Percentiles rank a stretch among this genome's conserved stretches.
These are phyloP conservation scores for Blastobotrys americana DNA, from an alignment of 805 yeast genomes.

Conservation along the genomic window DNA sequence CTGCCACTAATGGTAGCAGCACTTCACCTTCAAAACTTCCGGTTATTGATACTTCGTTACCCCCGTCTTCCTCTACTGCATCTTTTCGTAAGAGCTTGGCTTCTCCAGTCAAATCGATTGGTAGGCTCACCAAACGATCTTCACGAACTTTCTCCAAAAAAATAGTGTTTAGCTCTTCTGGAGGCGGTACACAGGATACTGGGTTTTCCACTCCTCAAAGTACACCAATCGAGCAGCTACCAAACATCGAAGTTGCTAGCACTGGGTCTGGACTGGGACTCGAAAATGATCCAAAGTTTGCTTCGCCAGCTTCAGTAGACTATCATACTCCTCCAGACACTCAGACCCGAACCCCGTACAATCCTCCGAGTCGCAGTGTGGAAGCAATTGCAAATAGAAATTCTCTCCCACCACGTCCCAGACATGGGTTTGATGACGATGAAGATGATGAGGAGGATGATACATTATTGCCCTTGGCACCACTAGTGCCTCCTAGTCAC, in stretches of 20 bases:
- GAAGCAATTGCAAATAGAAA: background rate
- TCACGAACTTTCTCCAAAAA: conserved; percentile 19
- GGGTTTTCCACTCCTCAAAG: background rate
- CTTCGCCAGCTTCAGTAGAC: background rate
- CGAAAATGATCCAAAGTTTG: background rate
- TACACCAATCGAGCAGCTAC: background rate
- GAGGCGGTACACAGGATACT: background rate
- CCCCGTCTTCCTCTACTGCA: background rate
- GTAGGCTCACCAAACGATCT: conserved; percentile 11
- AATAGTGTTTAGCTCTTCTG: conserved; percentile 12
- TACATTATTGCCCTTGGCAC: conserved; percentile 14
- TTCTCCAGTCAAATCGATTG: conserved; percentile 7
- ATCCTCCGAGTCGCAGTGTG: background rate
- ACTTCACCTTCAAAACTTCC: background rate
- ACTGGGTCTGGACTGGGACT: background rate
- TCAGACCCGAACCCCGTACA: background rate
- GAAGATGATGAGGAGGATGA: conserved; percentile 17
- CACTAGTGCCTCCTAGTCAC: conserved; percentile 10
- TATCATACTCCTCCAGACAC: background rate
- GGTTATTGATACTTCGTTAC: background rate
- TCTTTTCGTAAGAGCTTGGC: conserved; percentile 4
- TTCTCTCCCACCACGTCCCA: background rate
- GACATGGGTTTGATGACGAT: conserved; percentile 5
- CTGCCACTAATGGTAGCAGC: background rate
- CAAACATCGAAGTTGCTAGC: background rate